Conservation (phyloP, 1,139 yeast species). For the Nakaseomyces uthaithaninus region DNA sequence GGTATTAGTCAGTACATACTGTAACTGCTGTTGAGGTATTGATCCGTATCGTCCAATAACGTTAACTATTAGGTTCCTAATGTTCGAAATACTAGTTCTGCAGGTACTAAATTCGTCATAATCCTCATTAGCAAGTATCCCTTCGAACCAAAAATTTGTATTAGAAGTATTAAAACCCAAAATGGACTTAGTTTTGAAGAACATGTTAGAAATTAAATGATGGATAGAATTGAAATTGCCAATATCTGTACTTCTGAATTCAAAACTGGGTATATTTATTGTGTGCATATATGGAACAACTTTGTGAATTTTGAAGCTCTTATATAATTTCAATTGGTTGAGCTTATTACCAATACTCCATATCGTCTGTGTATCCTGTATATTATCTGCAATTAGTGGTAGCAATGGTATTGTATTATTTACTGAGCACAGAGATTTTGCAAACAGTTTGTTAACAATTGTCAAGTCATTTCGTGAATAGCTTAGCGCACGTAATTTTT, state of each 20-base stretch:
- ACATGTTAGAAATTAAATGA: background rate
- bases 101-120: background rate
- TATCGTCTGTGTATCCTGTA: constrained; percentile 32
- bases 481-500: constrained; percentile 29
- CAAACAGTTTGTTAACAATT: constrained; percentile 13
- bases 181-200: background rate
- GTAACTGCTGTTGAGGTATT: background rate
- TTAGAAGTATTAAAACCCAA: background rate
- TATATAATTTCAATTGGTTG: background rate
- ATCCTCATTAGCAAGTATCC: constrained; percentile 2
- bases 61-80: background rate
- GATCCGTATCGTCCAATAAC: background rate
- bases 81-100: background rate
- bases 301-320: constrained; percentile 28
- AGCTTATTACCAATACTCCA: background rate
- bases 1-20: background rate
- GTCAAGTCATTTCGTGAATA: constrained; percentile 9
- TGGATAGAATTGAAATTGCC: background rate
- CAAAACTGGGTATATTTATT: constrained; percentile 27
- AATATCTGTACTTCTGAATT: background rate
- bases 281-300: constrained; percentile 55
- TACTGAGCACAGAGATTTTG: constrained; percentile 31
- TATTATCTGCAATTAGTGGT: constrained; percentile 56
- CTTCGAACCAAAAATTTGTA: constrained; percentile 1
- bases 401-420: constrained; percentile 40